These are phyloP conservation scores for Vaccinium myrtillus DNA, from an alignment of 148 eudicot species.

Conservation along the genomic window DNA sequence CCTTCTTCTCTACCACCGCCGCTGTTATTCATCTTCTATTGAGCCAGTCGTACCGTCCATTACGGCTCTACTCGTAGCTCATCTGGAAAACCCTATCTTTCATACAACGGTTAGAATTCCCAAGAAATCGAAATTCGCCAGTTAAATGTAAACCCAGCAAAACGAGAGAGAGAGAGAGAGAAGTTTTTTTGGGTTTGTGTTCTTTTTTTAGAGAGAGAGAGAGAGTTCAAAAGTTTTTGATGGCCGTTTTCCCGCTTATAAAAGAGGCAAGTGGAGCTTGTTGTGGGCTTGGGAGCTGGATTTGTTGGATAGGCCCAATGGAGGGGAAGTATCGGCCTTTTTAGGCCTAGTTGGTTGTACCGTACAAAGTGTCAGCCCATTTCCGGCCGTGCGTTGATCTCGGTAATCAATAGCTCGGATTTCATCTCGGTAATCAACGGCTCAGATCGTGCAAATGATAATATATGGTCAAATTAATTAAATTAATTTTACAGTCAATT, in stretches of 20 bases:
- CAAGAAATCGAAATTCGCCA: background rate
- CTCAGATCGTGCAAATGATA: too few species aligned
- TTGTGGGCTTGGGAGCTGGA: background rate
- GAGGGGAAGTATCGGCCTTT: background rate
- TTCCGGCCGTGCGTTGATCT: too few species aligned
- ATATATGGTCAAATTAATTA: too few species aligned
- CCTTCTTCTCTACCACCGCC: conserved; percentile 29
- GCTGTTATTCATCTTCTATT: conserved; percentile 29
- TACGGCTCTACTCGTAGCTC: background rate
- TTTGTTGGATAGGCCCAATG: background rate
- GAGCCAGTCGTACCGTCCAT: conserved; percentile 11
- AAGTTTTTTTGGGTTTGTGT: background rate
- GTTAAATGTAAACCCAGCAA: background rate
- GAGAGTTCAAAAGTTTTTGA: background rate
- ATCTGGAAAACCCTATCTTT: conserved; percentile 1
- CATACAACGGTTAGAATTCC: background rate
- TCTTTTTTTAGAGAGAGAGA: background rate
- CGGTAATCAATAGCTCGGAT: too few species aligned
- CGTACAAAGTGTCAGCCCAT: too few species aligned
- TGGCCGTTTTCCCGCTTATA: conserved; percentile 16
- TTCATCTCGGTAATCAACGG: too few species aligned
- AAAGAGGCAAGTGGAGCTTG: background rate
- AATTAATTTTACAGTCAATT: too few species aligned
- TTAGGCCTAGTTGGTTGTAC: too few species aligned
- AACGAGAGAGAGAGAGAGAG: background rate